These are phyloP conservation scores for Exophiala bonariae DNA, from an alignment of 2,329 filamentous ascomycete species.

Conservation along the genomic window DNA sequence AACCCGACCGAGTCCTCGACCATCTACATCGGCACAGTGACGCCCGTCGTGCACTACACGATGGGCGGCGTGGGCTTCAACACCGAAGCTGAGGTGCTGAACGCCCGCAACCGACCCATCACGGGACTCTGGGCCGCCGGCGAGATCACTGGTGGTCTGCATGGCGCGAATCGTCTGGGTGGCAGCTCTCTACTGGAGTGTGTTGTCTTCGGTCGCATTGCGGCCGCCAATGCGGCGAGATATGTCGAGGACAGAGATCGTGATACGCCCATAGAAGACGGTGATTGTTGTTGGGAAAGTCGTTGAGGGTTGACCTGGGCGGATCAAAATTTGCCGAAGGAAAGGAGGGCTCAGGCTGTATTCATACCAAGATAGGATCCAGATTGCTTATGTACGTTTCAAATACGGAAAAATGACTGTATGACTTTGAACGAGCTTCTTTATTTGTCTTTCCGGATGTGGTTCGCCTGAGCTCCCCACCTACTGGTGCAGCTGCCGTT, in stretches of 20 bases:
- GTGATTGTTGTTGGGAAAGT: too few species aligned
- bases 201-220: constrained; percentile 63
- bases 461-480: too few species aligned
- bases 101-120: constrained; percentile 45
- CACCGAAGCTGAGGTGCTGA: constrained; percentile 53
- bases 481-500: too few species aligned
- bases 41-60: constrained; percentile 65
- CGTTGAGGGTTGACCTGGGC: too few species aligned
- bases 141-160: constrained; percentile 64
- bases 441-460: too few species aligned
- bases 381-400: too few species aligned
- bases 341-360: too few species aligned
- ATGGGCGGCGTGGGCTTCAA: constrained; percentile 66
- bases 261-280: too few species aligned
- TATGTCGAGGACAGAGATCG: constrained; percentile 11
- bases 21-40: constrained; percentile 60
- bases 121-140: constrained; percentile 63
- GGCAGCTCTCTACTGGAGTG: constrained; percentile 64
- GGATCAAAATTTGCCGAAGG: too few species aligned
- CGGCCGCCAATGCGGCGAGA: constrained; percentile 50
- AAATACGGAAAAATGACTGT: too few species aligned
- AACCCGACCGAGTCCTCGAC: constrained; percentile 52
- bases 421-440: too few species aligned
- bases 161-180: constrained; percentile 63
- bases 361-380: too few species aligned